Evolutionary conservation across 257 asterid genomes (phyloP).

Genomic region (Solanum chilense): DNA sequence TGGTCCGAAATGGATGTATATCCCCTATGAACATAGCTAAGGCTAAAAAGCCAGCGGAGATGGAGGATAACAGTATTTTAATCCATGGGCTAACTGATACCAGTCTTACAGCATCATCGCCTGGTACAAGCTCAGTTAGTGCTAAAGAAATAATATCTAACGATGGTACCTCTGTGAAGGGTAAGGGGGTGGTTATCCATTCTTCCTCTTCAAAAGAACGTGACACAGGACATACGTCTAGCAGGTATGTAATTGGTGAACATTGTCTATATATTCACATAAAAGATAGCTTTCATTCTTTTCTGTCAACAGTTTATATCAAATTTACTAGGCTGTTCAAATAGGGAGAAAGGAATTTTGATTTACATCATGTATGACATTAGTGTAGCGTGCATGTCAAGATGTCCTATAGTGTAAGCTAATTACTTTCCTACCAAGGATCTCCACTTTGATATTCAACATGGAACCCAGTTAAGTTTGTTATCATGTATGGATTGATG

Average conservation of each 20-base stretch:
- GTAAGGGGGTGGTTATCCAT: constrained; percentile 48
- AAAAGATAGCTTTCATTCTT: not conserved
- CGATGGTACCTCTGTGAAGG: constrained; percentile 42
- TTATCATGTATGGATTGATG: not conserved
- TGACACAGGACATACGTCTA: constrained; percentile 14
- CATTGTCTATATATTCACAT: not conserved
- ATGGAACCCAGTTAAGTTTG: not conserved
- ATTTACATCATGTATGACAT: not conserved
- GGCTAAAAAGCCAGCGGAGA: constrained; percentile 35
- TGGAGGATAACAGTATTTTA: constrained; percentile 12
- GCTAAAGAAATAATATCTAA: constrained; percentile 40
- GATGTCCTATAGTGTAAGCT: not conserved
- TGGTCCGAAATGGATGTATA: constrained; percentile 91
- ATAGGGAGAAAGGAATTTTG: not conserved
- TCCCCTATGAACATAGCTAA: constrained; percentile 69
- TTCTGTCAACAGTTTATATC: not conserved
- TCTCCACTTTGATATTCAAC: not conserved
- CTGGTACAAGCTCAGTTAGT: constrained; percentile 19
- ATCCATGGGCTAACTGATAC: constrained; percentile 18
- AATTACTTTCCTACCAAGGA: not conserved
- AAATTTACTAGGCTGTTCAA: not conserved
- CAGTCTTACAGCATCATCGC: constrained; percentile 9
- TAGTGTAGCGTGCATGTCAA: not conserved
- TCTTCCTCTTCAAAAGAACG: constrained; percentile 28
- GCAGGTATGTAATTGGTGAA: constrained; percentile 31